Base-by-base conservation (phyloP, 139 green algal species). In the Chlorella sp. region DNA sequence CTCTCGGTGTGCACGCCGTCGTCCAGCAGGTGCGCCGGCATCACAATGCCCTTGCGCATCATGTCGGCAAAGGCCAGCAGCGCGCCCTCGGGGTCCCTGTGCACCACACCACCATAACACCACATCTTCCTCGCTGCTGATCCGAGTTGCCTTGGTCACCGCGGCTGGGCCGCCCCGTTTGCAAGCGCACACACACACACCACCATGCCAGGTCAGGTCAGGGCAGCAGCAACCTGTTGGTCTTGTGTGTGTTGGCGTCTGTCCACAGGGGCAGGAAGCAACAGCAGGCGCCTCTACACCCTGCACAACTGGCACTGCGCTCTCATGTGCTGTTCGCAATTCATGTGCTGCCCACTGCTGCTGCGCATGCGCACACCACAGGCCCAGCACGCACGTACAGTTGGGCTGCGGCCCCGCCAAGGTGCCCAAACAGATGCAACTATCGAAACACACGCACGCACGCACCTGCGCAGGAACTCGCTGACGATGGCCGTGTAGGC, bases 1-100 rank as follows among this genome's bases (percentile, higher is more conserved):
- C 49, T 55, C 24, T 2, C 29, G 6, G 72, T 42, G 79, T 97
- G 95, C 84, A 91, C 81, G 49, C 82, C 82, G 79, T 98, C 95
- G 75, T 97, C 83, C 91, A 99, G 95, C 2, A 96, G 84, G 84
- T 98, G 93, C 1, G 95, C 95, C 3, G 93, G 93, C 95, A 99
- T 99, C 22, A 97, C 91, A 74, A 99, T 98, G 78, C 96, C 89
- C 85, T 98, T 97, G 49, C 77, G 78, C 95, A 99, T 98, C 95
- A 99, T 99, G 88, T 98, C 94, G 26, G 87, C 89, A 75, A 98
- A 98, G 0, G 90, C 91, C 30, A 97, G 71, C 78, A 97, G 88
- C 27, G 91, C 82, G 64, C 91, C 92, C 64, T 89, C 67, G 49
- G 67, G 67, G 36, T 72, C 67, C 67, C 67, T 72, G 67, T 26